phyloP scores from a whole-genome alignment of 345 rosid genomes.

The Lumnitzera littorea region DNA sequence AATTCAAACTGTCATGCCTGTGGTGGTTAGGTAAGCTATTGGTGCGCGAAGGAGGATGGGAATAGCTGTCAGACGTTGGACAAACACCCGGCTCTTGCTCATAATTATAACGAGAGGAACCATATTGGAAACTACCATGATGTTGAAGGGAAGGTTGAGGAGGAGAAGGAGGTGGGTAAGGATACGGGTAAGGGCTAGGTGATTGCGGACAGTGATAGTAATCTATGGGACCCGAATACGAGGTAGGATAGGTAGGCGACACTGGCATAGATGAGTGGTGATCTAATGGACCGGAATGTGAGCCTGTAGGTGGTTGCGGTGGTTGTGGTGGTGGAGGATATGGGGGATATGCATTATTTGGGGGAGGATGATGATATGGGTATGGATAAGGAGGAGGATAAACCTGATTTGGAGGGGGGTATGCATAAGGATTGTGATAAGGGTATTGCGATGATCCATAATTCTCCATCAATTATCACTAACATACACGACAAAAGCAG shows the following conservation, averaged over 20 bases:
- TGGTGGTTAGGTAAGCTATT: constrained; percentile 31
- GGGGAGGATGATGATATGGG: constrained; percentile 15
- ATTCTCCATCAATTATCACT: constrained; percentile 27
- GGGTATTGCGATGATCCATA: constrained; percentile 39
- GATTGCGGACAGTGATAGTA: constrained; percentile 20
- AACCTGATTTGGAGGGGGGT: constrained; percentile 18
- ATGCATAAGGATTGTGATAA: constrained; percentile 17
- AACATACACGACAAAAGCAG: not conserved
- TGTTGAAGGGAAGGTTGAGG: constrained; percentile 34
- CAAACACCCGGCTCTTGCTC: constrained; percentile 31
- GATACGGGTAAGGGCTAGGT: constrained; percentile 32
- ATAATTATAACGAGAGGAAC: constrained; percentile 28
- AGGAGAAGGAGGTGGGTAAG: constrained; percentile 27
- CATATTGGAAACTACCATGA: constrained; percentile 39
- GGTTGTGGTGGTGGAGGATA: constrained; percentile 15
- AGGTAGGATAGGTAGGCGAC: constrained; percentile 6
- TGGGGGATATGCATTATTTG: constrained; percentile 31
- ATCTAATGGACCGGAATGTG: constrained; percentile 8
- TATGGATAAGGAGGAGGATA: constrained; percentile 39
- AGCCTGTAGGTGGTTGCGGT: constrained; percentile 9
- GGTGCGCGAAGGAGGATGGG: constrained; percentile 27
- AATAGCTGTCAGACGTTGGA: constrained; percentile 31
- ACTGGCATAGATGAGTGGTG: constrained; percentile 14
- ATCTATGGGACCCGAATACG: constrained; percentile 35
- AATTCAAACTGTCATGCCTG: constrained; percentile 39